Conservation (phyloP, 1,284 basidiomycete genomes). For the Cryptococcus sp. region DNA sequence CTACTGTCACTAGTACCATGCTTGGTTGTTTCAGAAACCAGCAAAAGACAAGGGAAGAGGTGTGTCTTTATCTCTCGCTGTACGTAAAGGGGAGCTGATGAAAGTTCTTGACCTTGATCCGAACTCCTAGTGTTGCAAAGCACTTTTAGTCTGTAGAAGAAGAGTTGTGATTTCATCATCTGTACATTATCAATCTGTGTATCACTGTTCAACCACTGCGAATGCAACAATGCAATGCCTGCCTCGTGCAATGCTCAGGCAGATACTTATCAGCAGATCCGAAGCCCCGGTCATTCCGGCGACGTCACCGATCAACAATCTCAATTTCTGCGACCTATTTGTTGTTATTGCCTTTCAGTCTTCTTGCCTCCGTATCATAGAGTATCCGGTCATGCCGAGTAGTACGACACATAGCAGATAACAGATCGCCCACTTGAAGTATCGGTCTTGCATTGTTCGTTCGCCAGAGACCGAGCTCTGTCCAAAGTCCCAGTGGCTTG, state of each 20-base stretch:
- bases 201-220: background rate
- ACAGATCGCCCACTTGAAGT: no score
- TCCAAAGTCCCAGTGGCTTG: no score
- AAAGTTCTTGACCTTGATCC: conserved; percentile 19
- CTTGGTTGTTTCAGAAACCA: conserved; percentile 94
- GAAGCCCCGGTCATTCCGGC: background rate
- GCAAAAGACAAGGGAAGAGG: conserved; percentile 95
- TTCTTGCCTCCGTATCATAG: no score
- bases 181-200: background rate
- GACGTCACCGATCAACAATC: background rate
- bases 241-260: no score
- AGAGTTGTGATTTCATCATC: background rate
- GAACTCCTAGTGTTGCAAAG: conserved; percentile 12
- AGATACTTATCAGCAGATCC: background rate
- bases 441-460: no score
- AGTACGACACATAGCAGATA: no score
- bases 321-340: background rate
- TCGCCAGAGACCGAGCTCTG: no score
- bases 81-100: background rate
- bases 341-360: no score
- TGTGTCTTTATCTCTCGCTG: conserved; percentile 33
- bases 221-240: no score
- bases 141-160: background rate
- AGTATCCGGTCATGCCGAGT: no score
- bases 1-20: conserved; percentile 98